Base-by-base conservation (phyloP, 2,329 filamentous ascomycete species). In the Xylariaceae sp. region DNA sequence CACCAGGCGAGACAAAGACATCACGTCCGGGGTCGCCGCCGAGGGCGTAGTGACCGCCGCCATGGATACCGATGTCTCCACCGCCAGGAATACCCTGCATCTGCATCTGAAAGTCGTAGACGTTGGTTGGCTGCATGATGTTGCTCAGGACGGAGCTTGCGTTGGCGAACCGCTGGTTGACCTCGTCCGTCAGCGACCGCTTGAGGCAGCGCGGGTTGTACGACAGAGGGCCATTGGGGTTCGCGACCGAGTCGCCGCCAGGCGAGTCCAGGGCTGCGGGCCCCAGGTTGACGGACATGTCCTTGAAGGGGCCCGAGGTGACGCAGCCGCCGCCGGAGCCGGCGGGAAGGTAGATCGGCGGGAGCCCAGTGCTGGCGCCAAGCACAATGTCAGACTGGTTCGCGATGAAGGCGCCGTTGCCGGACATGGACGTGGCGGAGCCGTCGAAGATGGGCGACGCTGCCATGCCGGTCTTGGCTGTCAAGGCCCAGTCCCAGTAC, bases 281-380 rank as follows among this genome's bases (percentile, higher is more conserved):
- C 9, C 61, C 59, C 18, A 63, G 44, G 37, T 56, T 62, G 8
- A 62, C 55, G 9, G 42, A 41, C 47, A 60, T 53, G 34, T 59
- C 52, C 30, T 50, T 52, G 2, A 73, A 60, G 1, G 72, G 72
- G 0, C 71, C 71, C 3, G 57, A 62, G 11, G 55, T 55, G 0
- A 76, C 57, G 51, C 74, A 77, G 11, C 73, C 74, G 36, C 74
- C 74, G 17, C 74, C 73, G 2, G 59, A 61, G 11, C 69, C 73
- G 0, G 69, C 61, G 1, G 69, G 67, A 4, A 69, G 42, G 11
- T 45, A 42, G 2, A 53, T 17, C 4, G 45, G 40, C 7, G 43
- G 31, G 24, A 41, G 38, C n/a, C 39, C 39, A 13, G 18, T 40
- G n/a, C 4, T 22, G 26, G 35, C 35, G 3, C 12, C 13, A 4